Evolutionary conservation across 805 yeast species (phyloP), one percentile per base, ranked within the genome.

Genomic region (Ogataea wickerhamii): DNA sequence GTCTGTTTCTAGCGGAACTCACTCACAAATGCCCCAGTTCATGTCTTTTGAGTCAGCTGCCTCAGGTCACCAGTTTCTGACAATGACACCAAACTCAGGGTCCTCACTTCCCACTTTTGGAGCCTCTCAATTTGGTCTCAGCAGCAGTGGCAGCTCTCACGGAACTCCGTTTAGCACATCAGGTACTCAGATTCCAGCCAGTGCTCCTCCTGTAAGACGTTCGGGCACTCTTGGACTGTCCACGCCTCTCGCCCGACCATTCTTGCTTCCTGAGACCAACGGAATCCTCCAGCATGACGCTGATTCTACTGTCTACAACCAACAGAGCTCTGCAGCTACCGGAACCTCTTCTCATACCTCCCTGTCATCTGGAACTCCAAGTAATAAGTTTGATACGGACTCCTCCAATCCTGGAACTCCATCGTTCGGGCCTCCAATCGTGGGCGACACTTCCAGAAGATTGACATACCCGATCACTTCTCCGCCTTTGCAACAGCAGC

Each of bases 371-470:
- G 36, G 32, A 13, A 39, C 45, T 34, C 48, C 40, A 30, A 35
- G 33, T 11, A 32, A 34, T 18, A 41, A 37, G n/a, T 22, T 38
- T 32, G 47, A 46, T 3, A 10, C 30, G 11, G 26, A 34, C 6
- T 36, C 39, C 22, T 32, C 44, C 23, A 23, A 27, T 13, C 28
- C 44, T 3, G 19, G 38, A 17, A 14, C 35, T 21, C 33, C 37
- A 6, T 41, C 49, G 17, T 44, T 55, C 32, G 52, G 52, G 3
- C 56, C 58, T 24, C 58, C 59, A 2, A 44, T 50, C 18, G 29
- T 51, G 8, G 52, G 49, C n/a, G 73, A 71, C 31, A 56, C 70
- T 16, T 72, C 71, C 38, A 64, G 76, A 44, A 71, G 72, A 51
- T 53, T 66, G 51, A 52, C 57, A 19, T 55, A 55, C 28, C 57